A percentile compares a stretch with the other conserved stretches of the same genome.
Conservation (phyloP, 495 filamentous ascomycete species). For the Entonaema liquescens region DNA sequence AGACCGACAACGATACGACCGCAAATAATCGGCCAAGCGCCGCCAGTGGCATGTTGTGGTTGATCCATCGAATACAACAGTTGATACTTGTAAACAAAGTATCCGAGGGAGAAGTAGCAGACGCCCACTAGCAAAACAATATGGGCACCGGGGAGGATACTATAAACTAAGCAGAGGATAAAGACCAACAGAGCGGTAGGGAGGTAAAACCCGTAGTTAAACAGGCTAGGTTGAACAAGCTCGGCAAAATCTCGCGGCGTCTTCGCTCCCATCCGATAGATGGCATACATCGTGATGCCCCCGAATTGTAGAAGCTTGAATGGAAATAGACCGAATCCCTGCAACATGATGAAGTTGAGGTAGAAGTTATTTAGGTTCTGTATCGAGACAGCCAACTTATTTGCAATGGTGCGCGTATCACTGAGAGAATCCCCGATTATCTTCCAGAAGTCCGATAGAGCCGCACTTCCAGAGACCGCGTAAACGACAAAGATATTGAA, state of each 20-base stretch:
- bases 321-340: conserved; percentile 90
- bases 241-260: conserved; percentile 93
- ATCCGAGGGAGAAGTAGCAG: conserved; percentile 86
- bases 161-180: conserved; percentile 95
- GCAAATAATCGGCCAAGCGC: conserved; percentile 95
- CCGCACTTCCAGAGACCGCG: conserved; percentile 86
- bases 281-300: conserved; percentile 82
- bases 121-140: conserved; percentile 83
- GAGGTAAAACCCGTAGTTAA: conserved; percentile 96
- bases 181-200: conserved; percentile 90
- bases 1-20: conserved; percentile 85
- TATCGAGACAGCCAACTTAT: conserved; percentile 77
- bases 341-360: conserved; percentile 92
- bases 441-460: conserved; percentile 69
- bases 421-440: conserved; percentile 75
- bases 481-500: conserved; percentile 98
- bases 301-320: conserved; percentile 93
- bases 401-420: conserved; percentile 81
- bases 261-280: conserved; percentile 77
- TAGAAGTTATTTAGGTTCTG: conserved; percentile 82
- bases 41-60: conserved; percentile 91
- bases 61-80: conserved; percentile 98
- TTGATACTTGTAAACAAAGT: conserved; percentile 98
- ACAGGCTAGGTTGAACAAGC: conserved; percentile 80
- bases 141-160: conserved; percentile 83